Base-by-base conservation (phyloP, 805 yeast species). In the Kuraishia molischiana region DNA sequence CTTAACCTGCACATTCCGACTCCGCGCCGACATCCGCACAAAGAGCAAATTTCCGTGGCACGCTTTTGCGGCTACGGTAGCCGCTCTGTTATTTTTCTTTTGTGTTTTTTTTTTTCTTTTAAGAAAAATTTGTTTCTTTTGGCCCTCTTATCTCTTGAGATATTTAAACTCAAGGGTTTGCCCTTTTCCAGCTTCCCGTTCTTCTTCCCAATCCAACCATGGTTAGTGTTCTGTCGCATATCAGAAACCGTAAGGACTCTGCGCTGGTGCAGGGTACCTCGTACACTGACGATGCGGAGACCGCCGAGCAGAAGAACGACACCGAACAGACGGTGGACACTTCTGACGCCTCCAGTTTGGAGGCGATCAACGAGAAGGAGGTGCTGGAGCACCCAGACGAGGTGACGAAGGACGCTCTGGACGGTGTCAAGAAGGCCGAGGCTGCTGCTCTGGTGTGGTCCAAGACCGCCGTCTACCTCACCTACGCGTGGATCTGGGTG, bases 401-500 rank as follows among this genome's bases (percentile, higher is more conserved):
- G 17, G 48, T 46, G 11, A 42, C 50, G 26, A 34, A 40, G 10
- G 52, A 46, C 34, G 52, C 51, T 22, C 46, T 39, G n/a, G 50
- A 46, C 4, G 61, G 59, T 37, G 53, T 58, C 4, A 44, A 52
- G 26, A 51, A 53, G 30, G 46, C 46, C 6, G 62, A 59, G 43
- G 63, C 56, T 5, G 49, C 47, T 17, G 45, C 56, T n/a, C 30
- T 44, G 28, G 61, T 56, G 14, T 59, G 64, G 65, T 32, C 50
- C 21, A 51, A 42, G 34, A 44, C 40, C 24, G 47, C 53, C 4
- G 45, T 59, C 32, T 51, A 51, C 29, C 13, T 34, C 4, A 51
- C 52, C 14, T 58, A 56, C 38, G 53, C 51, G 13, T 49, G 55
- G 58, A 58, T 59, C 39, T 59, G 63, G 63, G 48, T 57, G 19